These are phyloP conservation scores for Zygoascus sp. DNA, from an alignment of 1,139 yeast genomes.

Conservation along the genomic window DNA sequence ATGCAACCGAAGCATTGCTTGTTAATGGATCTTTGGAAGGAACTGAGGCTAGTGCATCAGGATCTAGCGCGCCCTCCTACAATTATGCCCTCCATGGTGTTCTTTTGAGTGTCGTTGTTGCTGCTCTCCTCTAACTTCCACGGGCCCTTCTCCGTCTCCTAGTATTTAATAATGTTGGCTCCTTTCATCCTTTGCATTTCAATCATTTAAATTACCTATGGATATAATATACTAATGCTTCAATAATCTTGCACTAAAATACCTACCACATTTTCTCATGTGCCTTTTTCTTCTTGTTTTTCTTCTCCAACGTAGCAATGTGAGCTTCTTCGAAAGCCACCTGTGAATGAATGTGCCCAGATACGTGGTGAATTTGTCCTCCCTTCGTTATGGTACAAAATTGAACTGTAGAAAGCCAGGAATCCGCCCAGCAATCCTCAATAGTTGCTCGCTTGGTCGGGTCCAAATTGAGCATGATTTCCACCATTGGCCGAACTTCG, in stretches of 20 bases:
- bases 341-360: conserved; percentile 74
- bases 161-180: no score
- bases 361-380: conserved; percentile 34
- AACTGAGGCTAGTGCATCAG: conserved; percentile 7
- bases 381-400: conserved; percentile 41
- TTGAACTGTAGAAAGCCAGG: conserved; percentile 64
- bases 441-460: conserved; percentile 59
- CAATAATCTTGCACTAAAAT: neutral
- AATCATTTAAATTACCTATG: conserved; percentile 1
- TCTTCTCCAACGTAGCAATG: conserved; percentile 84
- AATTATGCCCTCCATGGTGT: conserved; percentile 2
- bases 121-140: conserved; percentile 4
- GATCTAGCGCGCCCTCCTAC: neutral
- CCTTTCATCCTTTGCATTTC: neutral
- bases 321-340: conserved; percentile 95
- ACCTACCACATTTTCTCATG: conserved; percentile 39
- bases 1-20: conserved; percentile 13
- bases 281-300: conserved; percentile 37
- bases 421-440: conserved; percentile 75
- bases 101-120: conserved; percentile 4
- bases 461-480: conserved; percentile 35
- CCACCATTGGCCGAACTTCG: conserved; percentile 33
- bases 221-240: neutral
- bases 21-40: conserved; percentile 25
- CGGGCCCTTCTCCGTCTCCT: neutral